phyloP scores from a whole-genome alignment of 345 rosid genomes.

The Eucalyptus guilfoylei region DNA sequence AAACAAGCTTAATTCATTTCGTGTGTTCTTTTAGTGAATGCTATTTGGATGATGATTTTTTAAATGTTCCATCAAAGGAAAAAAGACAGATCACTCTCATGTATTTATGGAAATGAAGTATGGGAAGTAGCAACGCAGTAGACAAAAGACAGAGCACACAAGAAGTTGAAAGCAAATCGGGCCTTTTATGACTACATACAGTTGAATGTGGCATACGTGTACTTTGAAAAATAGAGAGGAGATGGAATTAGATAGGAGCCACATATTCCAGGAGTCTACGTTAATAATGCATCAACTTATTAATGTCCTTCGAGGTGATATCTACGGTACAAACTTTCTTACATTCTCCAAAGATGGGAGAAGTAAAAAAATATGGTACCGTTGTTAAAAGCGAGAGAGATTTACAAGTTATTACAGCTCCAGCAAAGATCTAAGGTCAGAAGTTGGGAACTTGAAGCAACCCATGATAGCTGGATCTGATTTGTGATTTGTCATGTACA shows the following conservation, averaged over 20 bases:
- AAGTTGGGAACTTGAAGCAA: neutral
- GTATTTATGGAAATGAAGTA: neutral
- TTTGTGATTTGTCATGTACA: neutral
- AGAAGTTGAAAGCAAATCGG: neutral
- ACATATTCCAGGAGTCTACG: neutral
- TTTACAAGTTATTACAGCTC: neutral
- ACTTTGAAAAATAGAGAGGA: neutral
- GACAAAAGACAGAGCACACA: neutral
- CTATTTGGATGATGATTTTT: too few relatives aligned
- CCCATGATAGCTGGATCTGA: neutral
- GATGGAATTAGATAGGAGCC: neutral
- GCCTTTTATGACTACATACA: neutral
- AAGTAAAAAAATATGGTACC: neutral
- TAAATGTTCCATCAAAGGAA: too few relatives aligned
- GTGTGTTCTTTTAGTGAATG: too few relatives aligned
- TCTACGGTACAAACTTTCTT: neutral
- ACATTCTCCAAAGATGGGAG: neutral
- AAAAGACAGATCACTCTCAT: neutral
- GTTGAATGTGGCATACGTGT: neutral
- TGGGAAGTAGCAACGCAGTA: neutral
- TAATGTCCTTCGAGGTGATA: neutral
- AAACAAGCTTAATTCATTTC: too few relatives aligned
- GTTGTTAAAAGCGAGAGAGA: neutral
- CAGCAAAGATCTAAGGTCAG: neutral
- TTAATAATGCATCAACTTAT: neutral